Conservation (phyloP, 768 basidiomycete genomes). For the Pleurotus pulmonarius region DNA sequence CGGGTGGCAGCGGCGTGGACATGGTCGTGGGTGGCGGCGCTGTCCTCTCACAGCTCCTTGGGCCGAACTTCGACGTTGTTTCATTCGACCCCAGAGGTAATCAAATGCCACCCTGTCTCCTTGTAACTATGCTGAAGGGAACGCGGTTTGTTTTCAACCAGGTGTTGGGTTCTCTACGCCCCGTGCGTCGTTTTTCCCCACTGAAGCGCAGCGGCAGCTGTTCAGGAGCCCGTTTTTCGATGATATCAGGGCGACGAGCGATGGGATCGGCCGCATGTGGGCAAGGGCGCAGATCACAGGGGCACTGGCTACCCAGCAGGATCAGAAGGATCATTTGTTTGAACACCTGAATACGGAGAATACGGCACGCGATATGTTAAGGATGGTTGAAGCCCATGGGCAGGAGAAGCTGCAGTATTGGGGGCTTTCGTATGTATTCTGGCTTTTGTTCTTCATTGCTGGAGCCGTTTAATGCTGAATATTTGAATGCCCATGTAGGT, state of each 20-base stretch:
- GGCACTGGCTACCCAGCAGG: slow-evolving; percentile 25
- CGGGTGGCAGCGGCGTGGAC: slow-evolving; percentile 39
- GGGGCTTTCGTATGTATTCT: not conserved
- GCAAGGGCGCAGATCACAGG: slow-evolving; percentile 26
- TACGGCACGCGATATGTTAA: no score
- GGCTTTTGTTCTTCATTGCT: not conserved
- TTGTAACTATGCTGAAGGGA: not conserved
- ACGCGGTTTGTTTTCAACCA: slow-evolving; percentile 15
- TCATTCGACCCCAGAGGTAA: slow-evolving; percentile 44
- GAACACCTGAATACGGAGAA: slow-evolving; percentile 32
- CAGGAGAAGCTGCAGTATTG: no score
- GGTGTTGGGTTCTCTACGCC: slow-evolving; percentile 32
- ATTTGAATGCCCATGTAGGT: slow-evolving; percentile 12
- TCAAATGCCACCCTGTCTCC: slow-evolving; percentile 9
- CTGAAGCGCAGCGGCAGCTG: slow-evolving; percentile 25
- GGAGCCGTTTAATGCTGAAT: not conserved
- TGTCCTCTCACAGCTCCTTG: slow-evolving; percentile 25
- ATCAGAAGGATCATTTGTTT: slow-evolving; percentile 22
- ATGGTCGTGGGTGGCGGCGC: slow-evolving; percentile 20
- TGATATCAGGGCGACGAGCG: slow-evolving; percentile 19
- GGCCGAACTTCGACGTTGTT: slow-evolving; percentile 40
- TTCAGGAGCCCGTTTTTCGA: slow-evolving; percentile 13
- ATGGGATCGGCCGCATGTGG: slow-evolving; percentile 24
- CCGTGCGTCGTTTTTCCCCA: slow-evolving; percentile 29
- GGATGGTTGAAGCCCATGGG: no score